Percentiles rank a stretch among this genome's conserved stretches.
These are phyloP conservation scores for Arthrinium phaeospermum DNA, from an alignment of 2,329 filamentous ascomycete species.

Conservation along the genomic window DNA sequence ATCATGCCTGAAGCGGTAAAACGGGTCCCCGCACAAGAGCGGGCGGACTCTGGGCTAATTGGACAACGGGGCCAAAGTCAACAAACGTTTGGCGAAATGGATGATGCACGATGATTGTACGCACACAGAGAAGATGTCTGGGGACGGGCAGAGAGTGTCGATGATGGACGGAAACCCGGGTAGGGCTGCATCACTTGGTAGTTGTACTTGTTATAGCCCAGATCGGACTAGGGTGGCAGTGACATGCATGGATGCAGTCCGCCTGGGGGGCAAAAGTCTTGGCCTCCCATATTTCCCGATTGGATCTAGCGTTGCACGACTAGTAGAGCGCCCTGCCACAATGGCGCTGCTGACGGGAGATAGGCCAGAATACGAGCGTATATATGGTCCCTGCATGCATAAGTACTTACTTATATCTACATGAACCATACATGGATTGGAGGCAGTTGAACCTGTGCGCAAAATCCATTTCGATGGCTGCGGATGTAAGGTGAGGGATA, in stretches of 20 bases:
- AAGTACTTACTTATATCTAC: no score
- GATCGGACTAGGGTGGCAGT: not conserved
- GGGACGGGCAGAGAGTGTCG: not conserved
- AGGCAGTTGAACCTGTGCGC: no score
- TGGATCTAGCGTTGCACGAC: not conserved
- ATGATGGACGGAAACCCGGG: not conserved
- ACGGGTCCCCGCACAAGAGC: not conserved
- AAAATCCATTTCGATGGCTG: no score
- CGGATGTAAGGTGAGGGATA: not conserved
- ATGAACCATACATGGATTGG: not conserved
- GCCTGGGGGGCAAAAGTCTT: not conserved
- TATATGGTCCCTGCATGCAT: not conserved
- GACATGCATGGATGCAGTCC: conserved; percentile 1
- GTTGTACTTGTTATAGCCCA: conserved; percentile 8
- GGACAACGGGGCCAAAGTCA: not conserved
- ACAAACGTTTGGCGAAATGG: not conserved
- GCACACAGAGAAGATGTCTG: not conserved
- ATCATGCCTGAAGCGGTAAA: not conserved
- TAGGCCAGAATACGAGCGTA: not conserved
- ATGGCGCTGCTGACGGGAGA: not conserved
- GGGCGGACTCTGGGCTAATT: not conserved
- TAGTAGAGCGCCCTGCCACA: not conserved
- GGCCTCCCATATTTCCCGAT: not conserved
- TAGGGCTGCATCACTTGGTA: not conserved
- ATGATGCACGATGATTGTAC: not conserved